Conservation (phyloP, 345 rosid species). For the Eucalyptus pauciflora region DNA sequence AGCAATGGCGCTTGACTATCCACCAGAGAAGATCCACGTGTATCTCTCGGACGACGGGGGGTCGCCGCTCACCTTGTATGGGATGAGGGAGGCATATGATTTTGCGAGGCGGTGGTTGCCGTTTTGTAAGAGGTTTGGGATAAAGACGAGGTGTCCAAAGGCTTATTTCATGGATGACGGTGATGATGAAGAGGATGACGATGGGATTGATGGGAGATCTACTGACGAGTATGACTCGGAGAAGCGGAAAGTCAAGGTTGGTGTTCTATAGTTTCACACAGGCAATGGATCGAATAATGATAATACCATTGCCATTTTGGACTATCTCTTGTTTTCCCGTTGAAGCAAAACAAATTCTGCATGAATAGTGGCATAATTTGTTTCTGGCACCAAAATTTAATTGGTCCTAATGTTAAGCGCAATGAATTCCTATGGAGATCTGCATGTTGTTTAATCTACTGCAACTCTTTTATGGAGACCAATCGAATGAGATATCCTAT, state of each 20-base stretch:
- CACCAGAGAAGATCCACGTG: constrained; percentile 28
- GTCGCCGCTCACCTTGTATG: constrained; percentile 16
- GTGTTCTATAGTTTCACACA: neutral
- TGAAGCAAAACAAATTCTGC: neutral
- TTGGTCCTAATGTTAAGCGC: neutral
- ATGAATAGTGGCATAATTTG: neutral
- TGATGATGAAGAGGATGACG: neutral
- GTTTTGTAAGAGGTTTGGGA: constrained; percentile 20
- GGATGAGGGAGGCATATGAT: constrained; percentile 17
- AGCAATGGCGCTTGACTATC: constrained; percentile 39
- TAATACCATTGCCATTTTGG: neutral
- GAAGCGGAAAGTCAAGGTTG: neutral
- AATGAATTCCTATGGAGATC: neutral
- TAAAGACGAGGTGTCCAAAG: constrained; percentile 13
- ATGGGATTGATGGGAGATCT: neutral
- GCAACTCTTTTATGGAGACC: neutral
- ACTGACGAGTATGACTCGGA: neutral
- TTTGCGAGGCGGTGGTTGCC: constrained; percentile 42
- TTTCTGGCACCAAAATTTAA: neutral
- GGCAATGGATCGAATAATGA: neutral
- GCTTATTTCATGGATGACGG: constrained; percentile 7
- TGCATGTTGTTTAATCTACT: neutral
- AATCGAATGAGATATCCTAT: neutral
- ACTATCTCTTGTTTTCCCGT: neutral
- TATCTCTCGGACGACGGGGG: constrained; percentile 45